These are phyloP conservation scores for Astraeus odoratus DNA, from an alignment of 768 basidiomycete species.

Conservation along the genomic window DNA sequence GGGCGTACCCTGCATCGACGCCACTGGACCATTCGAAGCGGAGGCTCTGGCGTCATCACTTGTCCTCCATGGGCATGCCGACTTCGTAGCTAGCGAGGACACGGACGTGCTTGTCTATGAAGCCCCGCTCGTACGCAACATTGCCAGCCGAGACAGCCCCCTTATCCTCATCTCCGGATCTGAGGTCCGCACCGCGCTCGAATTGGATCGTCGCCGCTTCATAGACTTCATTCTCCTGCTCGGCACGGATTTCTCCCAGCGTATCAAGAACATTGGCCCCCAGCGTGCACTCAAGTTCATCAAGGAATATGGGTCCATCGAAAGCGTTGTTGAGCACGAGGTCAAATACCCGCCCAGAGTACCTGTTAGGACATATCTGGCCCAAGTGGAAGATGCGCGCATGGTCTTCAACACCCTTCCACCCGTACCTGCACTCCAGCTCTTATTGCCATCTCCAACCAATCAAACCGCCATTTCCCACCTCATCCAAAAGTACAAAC, in stretches of 20 bases:
- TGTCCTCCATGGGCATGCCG: slow-evolving; percentile 66
- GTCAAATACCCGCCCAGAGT: slow-evolving; percentile 46
- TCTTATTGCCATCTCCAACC: slow-evolving; percentile 28
- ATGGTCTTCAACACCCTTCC: slow-evolving; percentile 61
- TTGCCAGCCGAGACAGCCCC: slow-evolving; percentile 54
- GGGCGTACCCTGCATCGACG: slow-evolving; percentile 75
- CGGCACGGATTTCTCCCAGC: slow-evolving; percentile 86
- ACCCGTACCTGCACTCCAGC: slow-evolving; percentile 41
- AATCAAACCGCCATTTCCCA: slow-evolving; percentile 38
- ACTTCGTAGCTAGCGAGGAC: slow-evolving; percentile 90
- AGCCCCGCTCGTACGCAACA: slow-evolving; percentile 73
- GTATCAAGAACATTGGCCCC: slow-evolving; percentile 81
- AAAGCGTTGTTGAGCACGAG: slow-evolving; percentile 51
- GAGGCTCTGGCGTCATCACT: slow-evolving; percentile 81
- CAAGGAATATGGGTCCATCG: slow-evolving; percentile 63
- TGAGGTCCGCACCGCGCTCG: slow-evolving; percentile 50
- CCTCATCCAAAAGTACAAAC: slow-evolving; percentile 43
- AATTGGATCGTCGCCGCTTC: slow-evolving; percentile 51
- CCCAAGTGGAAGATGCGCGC: slow-evolving; percentile 56
- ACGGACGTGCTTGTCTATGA: slow-evolving; percentile 82
- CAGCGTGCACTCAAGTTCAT: slow-evolving; percentile 71
- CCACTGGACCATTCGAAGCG: slow-evolving; percentile 67
- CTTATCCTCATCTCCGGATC: slow-evolving; percentile 59
- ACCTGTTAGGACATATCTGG: slow-evolving; percentile 47
- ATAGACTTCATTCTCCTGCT: slow-evolving; percentile 84